Evolutionary conservation across 495 filamentous ascomycete genomes (phyloP), one percentile per base, ranked within the genome.

Genomic region (Annulohypoxylon bovei): DNA sequence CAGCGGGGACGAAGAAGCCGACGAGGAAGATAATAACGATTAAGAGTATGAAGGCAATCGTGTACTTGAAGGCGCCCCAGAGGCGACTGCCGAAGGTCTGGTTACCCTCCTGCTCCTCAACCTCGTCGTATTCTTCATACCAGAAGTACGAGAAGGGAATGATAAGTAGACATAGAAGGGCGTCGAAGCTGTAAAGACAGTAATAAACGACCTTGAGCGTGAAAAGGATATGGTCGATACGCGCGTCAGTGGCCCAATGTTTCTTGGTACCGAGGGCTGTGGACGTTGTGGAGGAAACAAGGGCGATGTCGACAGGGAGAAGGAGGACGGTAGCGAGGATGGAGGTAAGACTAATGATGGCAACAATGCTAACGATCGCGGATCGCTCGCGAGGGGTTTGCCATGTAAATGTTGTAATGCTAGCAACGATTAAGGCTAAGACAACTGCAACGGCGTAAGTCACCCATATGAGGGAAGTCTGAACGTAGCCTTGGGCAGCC

Each of bases 111-210:
- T 96, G 91, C 20, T 87, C 82, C 32, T 92, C 92, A 54, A 92
- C 91, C 81, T 97, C 91, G 72, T 95, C 92, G 73, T 96, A 95
- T 79, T 98, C 96, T 80, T 99, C 95, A 68, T 96, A 97, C 89
- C 90, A 97, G 80, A 99, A 99, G 81, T 98, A 99, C 11, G 93
- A 90, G 76, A 99, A 99, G 1, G 95, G 95, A 18, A 97, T 89
- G 18, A 97, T 88, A 33, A 99, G 75, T 37, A 99, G 84, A 76
- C 96, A 98, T 12, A 99, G 89, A 1, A 97, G 77, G 1, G 94
- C 94, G 79, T 99, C 96, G 65, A 97, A 78, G 30, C 91, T 95
- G 80, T 98, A 99, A 0, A 98, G 85, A 0, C 88, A 84, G 79
- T 98, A 99, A 79, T 98, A 99, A 54, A 97, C 89, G 62, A 95